Conservation (phyloP, 306 rosid genomes). For the Styphnolobium japonicum region DNA sequence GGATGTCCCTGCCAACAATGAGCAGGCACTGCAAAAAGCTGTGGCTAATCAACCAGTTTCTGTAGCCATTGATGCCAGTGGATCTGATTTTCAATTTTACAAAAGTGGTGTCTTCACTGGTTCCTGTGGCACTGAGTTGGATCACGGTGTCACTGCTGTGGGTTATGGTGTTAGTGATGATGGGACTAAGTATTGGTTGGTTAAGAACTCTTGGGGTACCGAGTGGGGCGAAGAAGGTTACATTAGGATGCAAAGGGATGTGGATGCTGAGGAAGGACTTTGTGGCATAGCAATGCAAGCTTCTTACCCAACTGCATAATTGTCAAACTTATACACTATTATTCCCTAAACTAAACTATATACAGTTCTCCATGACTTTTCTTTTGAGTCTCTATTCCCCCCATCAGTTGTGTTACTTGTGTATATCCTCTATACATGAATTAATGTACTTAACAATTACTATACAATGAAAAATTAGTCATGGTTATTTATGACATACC, state of each 20-base stretch:
- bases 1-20: slow-evolving; percentile 40
- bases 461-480: too few relatives aligned
- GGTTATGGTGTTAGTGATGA: slow-evolving; percentile 34
- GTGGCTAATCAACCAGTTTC: slow-evolving; percentile 46
- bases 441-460: too few relatives aligned
- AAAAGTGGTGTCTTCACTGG: slow-evolving; percentile 46
- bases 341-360: too few relatives aligned
- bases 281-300: slow-evolving; percentile 59
- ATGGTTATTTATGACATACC: too few relatives aligned
- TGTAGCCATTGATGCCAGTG: slow-evolving; percentile 47
- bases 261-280: slow-evolving; percentile 39
- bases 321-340: background rate
- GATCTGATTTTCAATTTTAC: slow-evolving; percentile 35
- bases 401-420: too few relatives aligned
- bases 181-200: slow-evolving; percentile 36
- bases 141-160: slow-evolving; percentile 45
- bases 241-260: slow-evolving; percentile 42
- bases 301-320: slow-evolving; percentile 49
- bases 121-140: slow-evolving; percentile 39
- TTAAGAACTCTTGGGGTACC: slow-evolving; percentile 55
- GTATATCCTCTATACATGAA: too few relatives aligned
- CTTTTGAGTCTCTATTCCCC: too few relatives aligned
- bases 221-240: slow-evolving; percentile 52
- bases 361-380: too few relatives aligned
- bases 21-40: slow-evolving; percentile 38